Base-by-base conservation (phyloP, 352 stramenopile genomes). In the Elongisporangium undulatum region DNA sequence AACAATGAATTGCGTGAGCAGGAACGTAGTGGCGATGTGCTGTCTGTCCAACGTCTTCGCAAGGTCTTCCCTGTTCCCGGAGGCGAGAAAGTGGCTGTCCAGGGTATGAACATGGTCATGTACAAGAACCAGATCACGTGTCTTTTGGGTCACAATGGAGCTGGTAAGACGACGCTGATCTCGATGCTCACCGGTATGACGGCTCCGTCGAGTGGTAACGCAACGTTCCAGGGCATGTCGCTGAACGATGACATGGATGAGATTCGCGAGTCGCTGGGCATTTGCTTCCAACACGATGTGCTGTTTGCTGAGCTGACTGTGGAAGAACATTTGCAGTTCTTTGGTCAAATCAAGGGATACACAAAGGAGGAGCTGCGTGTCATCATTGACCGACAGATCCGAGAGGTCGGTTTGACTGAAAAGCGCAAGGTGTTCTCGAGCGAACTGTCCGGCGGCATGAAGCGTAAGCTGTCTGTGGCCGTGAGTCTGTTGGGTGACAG, bases 151-250 rank as follows among this genome's bases (percentile, higher is more conserved):
- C n/a, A n/a, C n/a, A n/a, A n/a, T n/a, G n/a, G n/a, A n/a, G n/a
- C n/a, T n/a, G n/a, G n/a, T n/a, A n/a, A n/a, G n/a, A n/a, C n/a
- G n/a, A n/a, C n/a, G n/a, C n/a, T n/a, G n/a, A n/a, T n/a, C n/a
- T n/a, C n/a, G n/a, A 96, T 97, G 77, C 64, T 98, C 45, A 98
- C 89, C 4, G 92, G 93, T 5, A 82, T 95, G 64, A 72, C 90
- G 21, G 70, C 82, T 0, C 63, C 75, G 13, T 64, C 76, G 10
- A 66, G 66, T 20, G 87, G 87, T 51, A 61, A 90, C 19, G 87
- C 80, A 22, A 69, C 64, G 8, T 85, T 96, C 53, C 68, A 74
- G 19, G 90, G 90, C 16, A 63, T 89, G 26, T 90, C 82, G 8
- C 84, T 96, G 15, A 67, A 41, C 0, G 38, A 85, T 17, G 69